These are phyloP conservation scores for Cytospora paraplurivora DNA, from an alignment of 2,329 filamentous ascomycete species.

Conservation along the genomic window DNA sequence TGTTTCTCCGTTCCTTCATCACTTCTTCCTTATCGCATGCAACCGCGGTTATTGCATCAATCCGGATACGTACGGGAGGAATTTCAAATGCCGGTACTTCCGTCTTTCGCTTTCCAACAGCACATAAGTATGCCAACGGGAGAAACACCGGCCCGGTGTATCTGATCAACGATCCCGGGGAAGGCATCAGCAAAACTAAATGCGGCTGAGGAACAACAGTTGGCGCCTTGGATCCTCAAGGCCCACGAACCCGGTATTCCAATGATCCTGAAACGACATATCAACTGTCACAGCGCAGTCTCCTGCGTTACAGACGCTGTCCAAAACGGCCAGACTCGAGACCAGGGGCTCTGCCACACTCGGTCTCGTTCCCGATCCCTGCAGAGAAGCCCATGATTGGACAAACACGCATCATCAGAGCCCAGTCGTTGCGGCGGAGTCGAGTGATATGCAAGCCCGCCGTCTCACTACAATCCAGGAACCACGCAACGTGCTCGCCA, in stretches of 20 bases:
- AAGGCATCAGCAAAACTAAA: neutral
- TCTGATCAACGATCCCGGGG: neutral
- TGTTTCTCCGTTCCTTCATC: no score
- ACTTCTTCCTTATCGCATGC: no score
- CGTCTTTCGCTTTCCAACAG: no score
- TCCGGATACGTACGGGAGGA: no score
- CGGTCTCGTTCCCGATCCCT: conserved; percentile 7
- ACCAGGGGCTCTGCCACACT: conserved; percentile 10
- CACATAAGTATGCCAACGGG: no score
- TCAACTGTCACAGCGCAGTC: conserved; percentile 16
- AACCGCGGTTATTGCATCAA: no score
- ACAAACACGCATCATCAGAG: neutral
- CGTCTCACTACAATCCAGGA: conserved; percentile 17
- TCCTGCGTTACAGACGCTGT: conserved; percentile 12
- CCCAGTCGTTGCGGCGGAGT: conserved; percentile 11
- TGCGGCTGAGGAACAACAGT: conserved; percentile 1
- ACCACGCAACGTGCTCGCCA: neutral
- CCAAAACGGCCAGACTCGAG: conserved; percentile 15
- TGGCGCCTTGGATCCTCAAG: neutral
- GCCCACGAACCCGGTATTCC: conserved; percentile 8
- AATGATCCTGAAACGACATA: conserved; percentile 11
- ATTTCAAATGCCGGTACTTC: no score
- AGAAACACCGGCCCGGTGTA: no score
- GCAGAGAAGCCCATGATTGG: conserved; percentile 7
- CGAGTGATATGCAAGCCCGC: conserved; percentile 6